Base-by-base conservation (phyloP, 768 basidiomycete genomes). In the Sistotremastrum niveocremeum region DNA sequence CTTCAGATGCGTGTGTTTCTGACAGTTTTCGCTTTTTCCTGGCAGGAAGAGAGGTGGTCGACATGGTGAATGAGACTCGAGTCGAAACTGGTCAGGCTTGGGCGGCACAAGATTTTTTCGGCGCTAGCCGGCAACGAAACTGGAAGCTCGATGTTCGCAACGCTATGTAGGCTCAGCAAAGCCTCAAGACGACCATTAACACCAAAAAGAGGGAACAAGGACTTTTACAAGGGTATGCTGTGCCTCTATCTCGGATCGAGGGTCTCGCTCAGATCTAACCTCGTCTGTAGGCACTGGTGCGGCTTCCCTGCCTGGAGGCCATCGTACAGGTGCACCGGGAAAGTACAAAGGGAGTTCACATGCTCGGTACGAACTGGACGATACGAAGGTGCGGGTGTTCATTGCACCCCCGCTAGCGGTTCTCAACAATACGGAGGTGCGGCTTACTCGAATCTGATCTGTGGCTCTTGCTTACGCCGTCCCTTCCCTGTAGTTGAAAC, bases 181-280 rank as follows among this genome's bases (percentile, higher is more conserved):
- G 91, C 91, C 20, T 88, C 85, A 0, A 71, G 94, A 46, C 69
- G 77, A 29, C 76, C 90, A 2, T 67, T 98, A 42, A 90, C 83
- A 0, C 70, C 86, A 0, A 97, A 97, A 61, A 66, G 79, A 41
- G 94, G 77, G 10, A 95, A 95, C 67, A 98, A 97, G 57, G 89
- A 99, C 58, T 97, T 72, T 60, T 97, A 95, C 72, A 98, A 98
- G 64, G 94, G 94, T 84, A 5, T n/a, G 64, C 48, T 34, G 34
- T 5, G 11, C n/a, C 28, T 32, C 34, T 5, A 9, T 43, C 11
- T 37, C 46, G 31, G 4, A 30, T 29, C 31, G 39, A 37, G 40
- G 33, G 29, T 39, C 20, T 34, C 37, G 20, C 28, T 10, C 29
- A 31, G 9, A 10, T 20, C 39, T 45, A 43, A 42, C 10, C 6